A percentile compares a stretch with the other conserved stretches of the same genome.
Evolutionary conservation across 805 yeast genomes (phyloP).

Genomic region (Pichia cephalocereana): DNA sequence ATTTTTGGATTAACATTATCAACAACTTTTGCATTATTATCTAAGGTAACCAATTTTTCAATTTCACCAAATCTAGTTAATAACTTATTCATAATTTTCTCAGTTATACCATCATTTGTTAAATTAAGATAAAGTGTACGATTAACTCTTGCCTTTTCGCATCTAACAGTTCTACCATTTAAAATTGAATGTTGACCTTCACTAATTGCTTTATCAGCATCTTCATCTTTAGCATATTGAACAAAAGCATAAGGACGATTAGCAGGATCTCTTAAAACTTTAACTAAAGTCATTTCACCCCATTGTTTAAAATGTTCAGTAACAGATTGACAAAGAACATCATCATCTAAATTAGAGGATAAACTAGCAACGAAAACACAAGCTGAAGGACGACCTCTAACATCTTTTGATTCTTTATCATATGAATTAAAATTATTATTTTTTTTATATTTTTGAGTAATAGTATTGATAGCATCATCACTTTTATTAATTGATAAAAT

Average conservation of each 20-base stretch:
- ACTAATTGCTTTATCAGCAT: constrained; percentile 57
- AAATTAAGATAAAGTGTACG: constrained; percentile 62
- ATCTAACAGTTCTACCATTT: constrained; percentile 70
- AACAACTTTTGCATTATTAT: constrained; percentile 23
- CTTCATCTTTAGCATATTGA: constrained; percentile 64
- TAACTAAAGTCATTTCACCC: constrained; percentile 66
- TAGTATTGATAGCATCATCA: not conserved
- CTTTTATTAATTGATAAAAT: not conserved
- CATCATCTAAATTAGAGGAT: constrained; percentile 56
- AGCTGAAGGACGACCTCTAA: constrained; percentile 63
- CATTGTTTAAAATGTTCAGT: constrained; percentile 57
- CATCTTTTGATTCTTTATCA: constrained; percentile 15
- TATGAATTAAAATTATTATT: constrained; percentile 3
- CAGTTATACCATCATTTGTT: constrained; percentile 18
- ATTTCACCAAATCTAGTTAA: constrained; percentile 61
- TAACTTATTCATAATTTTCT: constrained; percentile 28
- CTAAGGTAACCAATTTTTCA: constrained; percentile 49
- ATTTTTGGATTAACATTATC: constrained; percentile 7
- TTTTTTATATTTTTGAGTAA: constrained; percentile 1
- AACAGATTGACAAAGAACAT: constrained; percentile 61
- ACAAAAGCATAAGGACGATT: constrained; percentile 91
- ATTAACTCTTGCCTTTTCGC: constrained; percentile 88
- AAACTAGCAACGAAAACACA: constrained; percentile 89
- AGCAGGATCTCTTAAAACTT: constrained; percentile 72
- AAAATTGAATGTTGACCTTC: constrained; percentile 61